These are phyloP conservation scores for Suillus placidus DNA, from an alignment of 768 basidiomycete species.

Conservation along the genomic window DNA sequence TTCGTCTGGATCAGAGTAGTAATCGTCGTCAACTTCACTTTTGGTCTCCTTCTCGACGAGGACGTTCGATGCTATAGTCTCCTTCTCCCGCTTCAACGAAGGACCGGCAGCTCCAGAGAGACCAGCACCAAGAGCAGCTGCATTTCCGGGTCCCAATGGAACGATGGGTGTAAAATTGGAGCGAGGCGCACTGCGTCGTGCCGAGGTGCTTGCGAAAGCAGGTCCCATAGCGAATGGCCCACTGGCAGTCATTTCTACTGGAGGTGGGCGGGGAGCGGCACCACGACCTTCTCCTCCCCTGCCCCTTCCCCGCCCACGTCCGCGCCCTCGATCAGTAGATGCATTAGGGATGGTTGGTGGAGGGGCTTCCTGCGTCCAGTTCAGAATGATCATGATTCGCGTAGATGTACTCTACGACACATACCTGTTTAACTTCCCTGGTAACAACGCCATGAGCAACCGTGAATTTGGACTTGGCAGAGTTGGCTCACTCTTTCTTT, in stretches of 20 bases:
- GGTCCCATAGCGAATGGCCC: constrained; percentile 90
- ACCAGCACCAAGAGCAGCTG: constrained; percentile 47
- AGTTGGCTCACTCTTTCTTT: constrained; percentile 64
- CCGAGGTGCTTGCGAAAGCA: constrained; percentile 59
- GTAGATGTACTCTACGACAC: constrained; percentile 22
- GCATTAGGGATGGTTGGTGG: constrained; percentile 36
- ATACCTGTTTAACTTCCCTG: constrained; percentile 69
- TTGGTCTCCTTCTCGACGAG: constrained; percentile 29
- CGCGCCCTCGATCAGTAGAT: constrained; percentile 46
- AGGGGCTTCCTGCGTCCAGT: constrained; percentile 48
- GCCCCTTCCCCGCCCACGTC: constrained; percentile 52
- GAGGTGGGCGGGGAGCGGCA: constrained; percentile 46
- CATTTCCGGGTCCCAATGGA: constrained; percentile 41
- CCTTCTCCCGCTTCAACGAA: constrained; percentile 48
- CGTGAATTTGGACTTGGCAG: constrained; percentile 4
- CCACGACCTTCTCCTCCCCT: constrained; percentile 57
- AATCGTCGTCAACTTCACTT: constrained; percentile 57
- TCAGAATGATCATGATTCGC: constrained; percentile 6
- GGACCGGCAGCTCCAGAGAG: constrained; percentile 55
- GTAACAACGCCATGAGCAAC: constrained; percentile 20
- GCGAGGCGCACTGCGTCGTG: constrained; percentile 52
- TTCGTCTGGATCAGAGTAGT: constrained; percentile 86
- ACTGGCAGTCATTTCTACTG: constrained; percentile 78
- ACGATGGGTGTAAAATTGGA: constrained; percentile 58
- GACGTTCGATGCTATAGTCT: constrained; percentile 25